Conservation (phyloP, 768 basidiomycete genomes). For the Suillus placidus region DNA sequence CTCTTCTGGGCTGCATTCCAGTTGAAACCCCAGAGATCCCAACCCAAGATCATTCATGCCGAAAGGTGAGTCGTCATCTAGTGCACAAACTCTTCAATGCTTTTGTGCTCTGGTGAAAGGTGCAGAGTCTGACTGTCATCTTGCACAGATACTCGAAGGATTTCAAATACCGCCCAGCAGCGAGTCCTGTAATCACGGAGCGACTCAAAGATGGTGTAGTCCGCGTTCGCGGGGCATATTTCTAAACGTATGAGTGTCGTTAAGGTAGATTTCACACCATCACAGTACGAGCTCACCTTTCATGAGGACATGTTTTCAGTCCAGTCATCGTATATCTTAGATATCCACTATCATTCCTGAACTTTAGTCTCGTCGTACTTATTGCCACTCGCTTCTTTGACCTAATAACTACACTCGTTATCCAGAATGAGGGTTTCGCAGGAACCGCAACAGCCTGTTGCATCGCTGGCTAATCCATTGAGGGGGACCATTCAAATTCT, state of each 20-base stretch:
- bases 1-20: conserved; percentile 49
- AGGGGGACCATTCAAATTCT: too few relatives aligned
- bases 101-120: background rate
- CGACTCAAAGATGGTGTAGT: conserved; percentile 69
- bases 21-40: conserved; percentile 27
- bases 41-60: conserved; percentile 60
- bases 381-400: background rate
- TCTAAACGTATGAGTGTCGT: conserved; percentile 20
- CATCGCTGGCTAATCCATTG: too few relatives aligned
- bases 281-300: background rate
- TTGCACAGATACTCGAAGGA: conserved; percentile 75
- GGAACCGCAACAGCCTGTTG: too few relatives aligned
- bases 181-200: conserved; percentile 82
- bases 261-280: background rate
- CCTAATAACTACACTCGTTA: background rate
- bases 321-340: background rate
- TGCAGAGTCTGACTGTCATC: background rate
- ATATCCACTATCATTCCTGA: background rate
- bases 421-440: background rate
- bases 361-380: background rate
- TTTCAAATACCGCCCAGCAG: conserved; percentile 80
- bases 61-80: conserved; percentile 49
- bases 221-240: conserved; percentile 69
- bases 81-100: background rate
- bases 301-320: background rate